Conservation (phyloP, 371 early-diverging fungal genomes). For the Zopfochytrium polystomum region DNA sequence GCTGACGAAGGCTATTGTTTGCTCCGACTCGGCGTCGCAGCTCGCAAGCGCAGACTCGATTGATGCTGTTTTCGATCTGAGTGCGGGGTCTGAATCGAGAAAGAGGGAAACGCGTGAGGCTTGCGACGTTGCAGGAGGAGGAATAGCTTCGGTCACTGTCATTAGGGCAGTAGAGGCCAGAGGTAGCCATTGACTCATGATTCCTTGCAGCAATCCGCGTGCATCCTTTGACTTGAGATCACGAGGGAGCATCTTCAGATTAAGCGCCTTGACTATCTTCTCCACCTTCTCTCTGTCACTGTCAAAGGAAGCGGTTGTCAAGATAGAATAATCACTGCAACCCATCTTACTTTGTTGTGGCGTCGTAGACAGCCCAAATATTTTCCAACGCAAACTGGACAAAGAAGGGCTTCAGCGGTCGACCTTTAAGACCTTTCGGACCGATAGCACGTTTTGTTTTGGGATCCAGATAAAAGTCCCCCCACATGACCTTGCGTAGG, state of each 20-base stretch:
- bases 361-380: conserved; percentile 93
- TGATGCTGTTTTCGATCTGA: conserved; percentile 46
- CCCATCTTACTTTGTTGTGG: conserved; percentile 63
- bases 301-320: background rate
- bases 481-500: conserved; percentile 86
- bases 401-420: conserved; percentile 85
- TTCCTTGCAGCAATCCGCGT: conserved; percentile 64
- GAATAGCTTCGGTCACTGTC: conserved; percentile 82
- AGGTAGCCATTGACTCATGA: conserved; percentile 66
- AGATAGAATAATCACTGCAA: background rate
- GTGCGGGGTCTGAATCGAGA: conserved; percentile 34
- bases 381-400: conserved; percentile 93
- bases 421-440: conserved; percentile 74
- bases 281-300: conserved; percentile 83
- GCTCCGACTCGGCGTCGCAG: conserved; percentile 36
- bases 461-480: conserved; percentile 92
- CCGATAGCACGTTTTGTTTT: conserved; percentile 86
- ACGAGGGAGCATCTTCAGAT: conserved; percentile 81
- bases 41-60: conserved; percentile 23
- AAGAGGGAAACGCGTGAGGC: conserved; percentile 76
- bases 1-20: conserved; percentile 75
- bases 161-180: conserved; percentile 49
- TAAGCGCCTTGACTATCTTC: conserved; percentile 84
- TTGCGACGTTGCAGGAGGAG: conserved; percentile 84
- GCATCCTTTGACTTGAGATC: conserved; percentile 87